A percentile compares a stretch with the other conserved stretches of the same genome.
Evolutionary conservation across 108 stramenopile genomes (phyloP).

Genomic region (Cyclotella atomus): DNA sequence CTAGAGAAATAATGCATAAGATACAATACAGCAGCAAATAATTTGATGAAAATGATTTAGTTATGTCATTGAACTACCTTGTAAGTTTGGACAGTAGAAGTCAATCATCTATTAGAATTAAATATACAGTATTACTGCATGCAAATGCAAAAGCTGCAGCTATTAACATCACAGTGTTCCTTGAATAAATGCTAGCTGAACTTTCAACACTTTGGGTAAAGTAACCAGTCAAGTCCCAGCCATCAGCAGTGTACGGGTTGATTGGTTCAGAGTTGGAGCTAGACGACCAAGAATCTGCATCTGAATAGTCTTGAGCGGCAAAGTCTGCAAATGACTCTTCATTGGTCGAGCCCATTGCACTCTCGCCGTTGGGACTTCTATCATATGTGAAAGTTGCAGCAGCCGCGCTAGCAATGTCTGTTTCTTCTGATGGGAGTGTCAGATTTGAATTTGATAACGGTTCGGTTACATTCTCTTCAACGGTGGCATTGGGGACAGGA

Average conservation of each 20-base stretch:
- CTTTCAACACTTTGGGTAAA: not conserved
- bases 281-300: not conserved
- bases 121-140: too few species aligned
- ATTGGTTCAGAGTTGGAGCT: not conserved
- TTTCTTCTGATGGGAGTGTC: not conserved
- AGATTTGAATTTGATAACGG: not conserved
- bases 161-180: not conserved
- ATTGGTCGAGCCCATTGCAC: not conserved
- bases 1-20: too few species aligned
- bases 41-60: too few species aligned
- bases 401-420: not conserved
- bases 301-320: not conserved
- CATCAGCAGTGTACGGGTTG: not conserved
- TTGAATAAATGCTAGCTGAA: constrained; percentile 2
- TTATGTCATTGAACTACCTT: too few species aligned
- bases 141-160: not conserved
- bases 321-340: not conserved
- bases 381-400: constrained; percentile 16
- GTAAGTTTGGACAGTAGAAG: too few species aligned
- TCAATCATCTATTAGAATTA: too few species aligned
- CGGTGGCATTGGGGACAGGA: too few species aligned
- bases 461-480: too few species aligned
- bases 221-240: constrained; percentile 11
- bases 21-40: too few species aligned
- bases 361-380: not conserved